Conservation (phyloP, 495 filamentous ascomycete genomes). For the Hypoxylon cercidicola region DNA sequence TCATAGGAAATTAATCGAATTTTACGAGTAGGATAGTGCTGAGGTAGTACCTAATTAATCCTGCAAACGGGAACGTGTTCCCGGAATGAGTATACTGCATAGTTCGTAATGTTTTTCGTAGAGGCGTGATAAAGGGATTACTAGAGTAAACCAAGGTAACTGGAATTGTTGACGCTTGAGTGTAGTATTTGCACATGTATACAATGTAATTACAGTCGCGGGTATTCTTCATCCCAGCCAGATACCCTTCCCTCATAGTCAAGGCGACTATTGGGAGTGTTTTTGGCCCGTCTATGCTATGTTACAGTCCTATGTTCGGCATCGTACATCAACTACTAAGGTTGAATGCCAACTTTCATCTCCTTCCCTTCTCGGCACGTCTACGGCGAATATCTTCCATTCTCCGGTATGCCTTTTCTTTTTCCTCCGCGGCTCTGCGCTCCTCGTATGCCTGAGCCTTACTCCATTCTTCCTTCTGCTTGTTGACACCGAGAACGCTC, state of each 20-base stretch:
- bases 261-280: constrained; percentile 52
- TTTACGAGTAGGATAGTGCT: constrained; percentile 26
- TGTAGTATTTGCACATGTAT: constrained; percentile 27
- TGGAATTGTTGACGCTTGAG: not conserved
- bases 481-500: constrained; percentile 40
- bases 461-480: constrained; percentile 52
- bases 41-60: constrained; percentile 24
- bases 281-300: constrained; percentile 42
- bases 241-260: not conserved
- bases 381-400: constrained; percentile 43
- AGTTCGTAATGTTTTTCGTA: not conserved
- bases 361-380: constrained; percentile 19
- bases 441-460: constrained; percentile 58
- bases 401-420: constrained; percentile 48
- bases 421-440: constrained; percentile 56
- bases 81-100: not conserved
- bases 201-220: constrained; percentile 26
- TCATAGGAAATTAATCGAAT: constrained; percentile 7
- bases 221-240: constrained; percentile 15
- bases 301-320: constrained; percentile 20
- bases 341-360: constrained; percentile 4
- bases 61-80: constrained; percentile 4
- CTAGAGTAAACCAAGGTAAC: not conserved
- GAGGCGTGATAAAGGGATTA: not conserved
- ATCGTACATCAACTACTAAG: constrained; percentile 20